Conservation (phyloP, 1,139 yeast species). For the Saccharomyces hybrid region DNA sequence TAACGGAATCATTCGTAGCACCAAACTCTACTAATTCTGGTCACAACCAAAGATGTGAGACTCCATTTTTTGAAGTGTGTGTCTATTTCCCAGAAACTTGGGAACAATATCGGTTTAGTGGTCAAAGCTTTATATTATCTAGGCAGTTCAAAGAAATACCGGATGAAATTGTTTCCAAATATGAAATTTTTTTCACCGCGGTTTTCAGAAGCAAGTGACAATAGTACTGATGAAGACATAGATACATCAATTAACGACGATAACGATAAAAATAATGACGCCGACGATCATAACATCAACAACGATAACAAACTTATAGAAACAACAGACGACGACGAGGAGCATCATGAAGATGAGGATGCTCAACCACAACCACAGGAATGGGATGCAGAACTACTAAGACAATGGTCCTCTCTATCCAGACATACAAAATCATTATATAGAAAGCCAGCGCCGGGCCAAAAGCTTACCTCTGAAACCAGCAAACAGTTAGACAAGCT, state of each 20-base stretch:
- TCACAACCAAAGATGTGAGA: slow-evolving; percentile 33
- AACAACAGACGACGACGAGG: slow-evolving; percentile 4
- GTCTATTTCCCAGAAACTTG: slow-evolving; percentile 56
- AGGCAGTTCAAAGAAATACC: slow-evolving; percentile 11
- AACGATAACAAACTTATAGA: slow-evolving; percentile 8
- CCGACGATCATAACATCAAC: slow-evolving; percentile 3
- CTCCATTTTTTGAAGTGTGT: slow-evolving; percentile 54
- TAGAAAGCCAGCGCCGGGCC: slow-evolving; percentile 65
- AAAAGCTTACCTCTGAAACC: slow-evolving; percentile 49
- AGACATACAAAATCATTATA: slow-evolving; percentile 54
- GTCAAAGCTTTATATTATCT: slow-evolving; percentile 40
- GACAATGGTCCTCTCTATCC: slow-evolving; percentile 59
- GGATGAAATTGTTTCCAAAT: slow-evolving; percentile 12
- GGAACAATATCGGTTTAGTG: slow-evolving; percentile 68
- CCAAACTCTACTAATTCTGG: not conserved
- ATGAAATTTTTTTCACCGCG: slow-evolving; percentile 30
- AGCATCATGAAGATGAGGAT: slow-evolving; percentile 8
- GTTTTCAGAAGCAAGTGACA: slow-evolving; percentile 4
- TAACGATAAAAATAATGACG: slow-evolving; percentile 1
- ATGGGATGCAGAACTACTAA: slow-evolving; percentile 54
- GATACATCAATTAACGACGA: slow-evolving; percentile 3
- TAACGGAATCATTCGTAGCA: slow-evolving; percentile 38
- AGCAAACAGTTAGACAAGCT: slow-evolving; percentile 59
- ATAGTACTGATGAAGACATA: not conserved
- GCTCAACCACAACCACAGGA: slow-evolving; percentile 48